These are phyloP conservation scores for Mortierella sp. DNA, from an alignment of 371 early-diverging fungal species.

Conservation along the genomic window DNA sequence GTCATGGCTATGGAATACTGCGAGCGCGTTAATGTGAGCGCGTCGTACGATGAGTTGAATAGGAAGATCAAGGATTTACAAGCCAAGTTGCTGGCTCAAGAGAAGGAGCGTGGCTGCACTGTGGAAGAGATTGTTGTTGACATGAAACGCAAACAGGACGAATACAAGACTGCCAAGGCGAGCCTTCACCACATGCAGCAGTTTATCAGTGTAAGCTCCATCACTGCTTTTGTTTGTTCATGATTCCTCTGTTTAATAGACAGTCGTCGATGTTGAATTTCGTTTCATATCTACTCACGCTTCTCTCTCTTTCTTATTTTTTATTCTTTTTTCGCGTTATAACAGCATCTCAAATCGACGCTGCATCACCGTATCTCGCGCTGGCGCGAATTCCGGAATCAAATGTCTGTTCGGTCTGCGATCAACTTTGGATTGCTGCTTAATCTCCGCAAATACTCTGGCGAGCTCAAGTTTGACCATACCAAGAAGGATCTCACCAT, in stretches of 20 bases:
- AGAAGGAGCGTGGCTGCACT: slow-evolving; percentile 64
- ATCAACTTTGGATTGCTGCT: slow-evolving; percentile 81
- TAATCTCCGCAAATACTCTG: slow-evolving; percentile 90
- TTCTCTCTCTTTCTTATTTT: neutral
- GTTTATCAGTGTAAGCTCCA: slow-evolving; percentile 63
- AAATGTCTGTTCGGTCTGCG: slow-evolving; percentile 81
- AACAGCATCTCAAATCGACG: slow-evolving; percentile 67
- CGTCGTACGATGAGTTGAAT: slow-evolving; percentile 67
- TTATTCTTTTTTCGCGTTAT: neutral
- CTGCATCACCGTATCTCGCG: slow-evolving; percentile 71
- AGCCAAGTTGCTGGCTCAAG: slow-evolving; percentile 67
- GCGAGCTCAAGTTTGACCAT: slow-evolving; percentile 90
- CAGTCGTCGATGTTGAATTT: neutral
- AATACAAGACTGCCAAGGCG: slow-evolving; percentile 71
- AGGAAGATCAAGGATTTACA: slow-evolving; percentile 70
- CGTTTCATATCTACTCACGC: neutral
- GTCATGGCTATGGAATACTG: slow-evolving; percentile 68
- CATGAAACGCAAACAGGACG: slow-evolving; percentile 62
- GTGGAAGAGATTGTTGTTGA: slow-evolving; percentile 72
- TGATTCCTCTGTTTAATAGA: neutral
- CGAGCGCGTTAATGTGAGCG: slow-evolving; percentile 74
- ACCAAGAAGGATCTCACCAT: slow-evolving; percentile 76
- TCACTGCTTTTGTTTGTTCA: neutral
- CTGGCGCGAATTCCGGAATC: slow-evolving; percentile 79
- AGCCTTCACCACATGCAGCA: slow-evolving; percentile 66